Base-by-base conservation (phyloP, 129 eudicot species). In the Pulicaria dysenterica region DNA sequence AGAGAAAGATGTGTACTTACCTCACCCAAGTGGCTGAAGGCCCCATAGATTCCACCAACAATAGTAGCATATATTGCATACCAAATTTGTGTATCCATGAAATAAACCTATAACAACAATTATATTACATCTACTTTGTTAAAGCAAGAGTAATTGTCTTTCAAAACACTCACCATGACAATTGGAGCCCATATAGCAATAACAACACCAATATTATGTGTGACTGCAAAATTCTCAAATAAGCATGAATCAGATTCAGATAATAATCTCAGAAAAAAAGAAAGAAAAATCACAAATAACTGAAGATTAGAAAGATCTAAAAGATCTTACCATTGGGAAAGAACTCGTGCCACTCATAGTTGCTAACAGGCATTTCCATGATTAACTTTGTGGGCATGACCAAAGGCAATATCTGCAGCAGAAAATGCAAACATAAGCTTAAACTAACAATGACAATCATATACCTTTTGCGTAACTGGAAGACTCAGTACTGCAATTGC, bases 11-110 rank as follows among this genome's bases (percentile, higher is more conserved):
- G 54, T 50, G 70, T 69, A 84, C 97, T 74, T 57, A 90, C 99
- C 99, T 95, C 99, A 68, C 99, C 99, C 82, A 95, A 84, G 85
- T 95, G 99, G 84, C 97, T 95, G 87, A 95, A 95, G 59, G 99
- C 99, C 77, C 99, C 99, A 70, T 86, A 80, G 56, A 95, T 88
- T 58, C 99, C 99, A 58, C 99, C 99, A 58, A 95, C 66, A 79
- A 95, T 51, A 40, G 97, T 95, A 14, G 94, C 85, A 64, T 77
- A 95, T 58, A 95, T 91, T 67, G 99, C 88, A 81, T 95, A 95
- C 99, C 99, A 95, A 78, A 95, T 95, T 85, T 95, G 99, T 81
- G 90, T 79, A 79, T 95, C 99, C 99, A 91, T 91, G 82, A 88
- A 87, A 77, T 95, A 95, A 58, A 95, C 99, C 99, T 95, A 64